These are phyloP conservation scores for Lasiodiplodia theobromae DNA, from an alignment of 2,329 filamentous ascomycete genomes.

Conservation along the genomic window DNA sequence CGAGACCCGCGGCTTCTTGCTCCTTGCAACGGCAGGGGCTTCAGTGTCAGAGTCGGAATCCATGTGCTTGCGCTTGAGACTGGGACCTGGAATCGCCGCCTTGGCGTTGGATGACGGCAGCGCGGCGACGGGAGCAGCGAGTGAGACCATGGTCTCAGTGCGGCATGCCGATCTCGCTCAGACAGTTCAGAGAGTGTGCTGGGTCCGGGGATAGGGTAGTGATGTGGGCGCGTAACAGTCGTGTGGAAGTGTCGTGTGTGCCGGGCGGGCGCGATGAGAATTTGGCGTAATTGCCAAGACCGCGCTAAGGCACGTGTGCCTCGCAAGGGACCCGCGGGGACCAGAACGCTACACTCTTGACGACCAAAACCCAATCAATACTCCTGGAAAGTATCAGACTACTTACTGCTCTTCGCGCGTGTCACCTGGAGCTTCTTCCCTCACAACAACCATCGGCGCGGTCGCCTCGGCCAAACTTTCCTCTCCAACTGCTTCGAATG, in stretches of 20 bases:
- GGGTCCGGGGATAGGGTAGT: not conserved
- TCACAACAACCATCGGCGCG: not conserved
- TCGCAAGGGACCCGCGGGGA: not conserved
- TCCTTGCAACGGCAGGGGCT: conserved; percentile 37
- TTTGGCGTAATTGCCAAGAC: conserved; percentile 20
- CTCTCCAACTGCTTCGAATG: not conserved
- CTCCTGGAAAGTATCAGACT: too few relatives aligned
- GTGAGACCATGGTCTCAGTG: conserved; percentile 44
- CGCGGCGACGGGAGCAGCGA: conserved; percentile 43
- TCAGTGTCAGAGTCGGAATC: conserved; percentile 44
- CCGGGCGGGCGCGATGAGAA: conserved; percentile 24
- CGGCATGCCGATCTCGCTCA: conserved; percentile 1
- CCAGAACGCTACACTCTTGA: not conserved
- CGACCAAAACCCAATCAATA: too few relatives aligned
- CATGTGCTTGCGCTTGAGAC: conserved; percentile 48
- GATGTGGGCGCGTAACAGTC: conserved; percentile 13
- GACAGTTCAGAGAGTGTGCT: not conserved
- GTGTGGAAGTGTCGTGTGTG: conserved; percentile 29
- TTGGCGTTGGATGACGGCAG: conserved; percentile 35
- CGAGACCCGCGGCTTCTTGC: conserved; percentile 56
- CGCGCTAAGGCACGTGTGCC: conserved; percentile 7
- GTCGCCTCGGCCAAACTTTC: conserved; percentile 6
- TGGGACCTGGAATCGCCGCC: conserved; percentile 38
- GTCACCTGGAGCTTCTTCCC: not conserved
- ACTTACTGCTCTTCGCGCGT: not conserved